These are phyloP conservation scores for Carex scoparia DNA, from an alignment of 176 grass and related monocot species.

Conservation along the genomic window DNA sequence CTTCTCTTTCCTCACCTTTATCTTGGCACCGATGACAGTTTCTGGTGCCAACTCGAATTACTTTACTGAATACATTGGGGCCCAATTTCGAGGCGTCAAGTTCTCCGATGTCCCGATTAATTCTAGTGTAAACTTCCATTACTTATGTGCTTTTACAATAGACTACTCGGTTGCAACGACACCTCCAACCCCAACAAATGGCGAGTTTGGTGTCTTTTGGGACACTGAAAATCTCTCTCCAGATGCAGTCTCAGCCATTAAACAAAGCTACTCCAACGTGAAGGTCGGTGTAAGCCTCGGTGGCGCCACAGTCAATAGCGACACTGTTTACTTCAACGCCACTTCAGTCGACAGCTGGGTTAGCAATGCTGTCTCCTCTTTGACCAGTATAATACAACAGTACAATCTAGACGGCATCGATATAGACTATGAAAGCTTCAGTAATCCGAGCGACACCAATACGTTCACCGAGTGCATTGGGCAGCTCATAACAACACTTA, in stretches of 20 bases:
- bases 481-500: conserved; percentile 44
- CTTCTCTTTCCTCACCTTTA: background rate
- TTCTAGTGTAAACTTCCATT: conserved; percentile 43
- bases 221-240: conserved; percentile 45
- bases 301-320: conserved; percentile 39
- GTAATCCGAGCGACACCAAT: conserved; percentile 12
- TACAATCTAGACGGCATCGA: conserved; percentile 73
- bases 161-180: conserved; percentile 48
- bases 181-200: conserved; percentile 51
- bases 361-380: conserved; percentile 47
- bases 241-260: conserved; percentile 38
- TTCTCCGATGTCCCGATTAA: conserved; percentile 76
- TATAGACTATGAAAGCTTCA: conserved; percentile 77
- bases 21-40: conserved; percentile 5
- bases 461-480: conserved; percentile 77
- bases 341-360: conserved; percentile 71
- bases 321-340: conserved; percentile 45
- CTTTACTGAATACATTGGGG: conserved; percentile 85
- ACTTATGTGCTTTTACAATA: conserved; percentile 64
- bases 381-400: conserved; percentile 36
- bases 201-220: conserved; percentile 68
- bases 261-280: conserved; percentile 54
- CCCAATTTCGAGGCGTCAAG: conserved; percentile 45
- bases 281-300: conserved; percentile 64
- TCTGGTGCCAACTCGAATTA: conserved; percentile 45